Percentiles rank a stretch among this genome's conserved stretches.
Evolutionary conservation across 352 stramenopile species (phyloP).

Genomic region (Phytopythium aichiense): DNA sequence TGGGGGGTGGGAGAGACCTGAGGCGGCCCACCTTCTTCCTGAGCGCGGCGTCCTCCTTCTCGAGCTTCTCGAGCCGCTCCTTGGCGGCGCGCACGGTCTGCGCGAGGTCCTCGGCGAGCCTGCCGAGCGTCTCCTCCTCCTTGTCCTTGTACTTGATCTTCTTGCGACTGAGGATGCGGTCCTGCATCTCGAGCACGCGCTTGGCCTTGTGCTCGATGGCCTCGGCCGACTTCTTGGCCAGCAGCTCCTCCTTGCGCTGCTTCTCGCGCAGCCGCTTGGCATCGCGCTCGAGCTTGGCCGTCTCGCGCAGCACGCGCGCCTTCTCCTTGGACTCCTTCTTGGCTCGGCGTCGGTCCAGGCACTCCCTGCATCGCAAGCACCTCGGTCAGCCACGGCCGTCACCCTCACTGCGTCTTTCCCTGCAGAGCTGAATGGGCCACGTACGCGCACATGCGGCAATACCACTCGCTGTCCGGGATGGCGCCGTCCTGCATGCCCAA

Average conservation of each 20-base stretch:
- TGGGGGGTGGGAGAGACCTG: background rate
- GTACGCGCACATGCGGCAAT: slow-evolving; percentile 85
- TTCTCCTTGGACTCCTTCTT: slow-evolving; percentile 82
- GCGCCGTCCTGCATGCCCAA: slow-evolving; percentile 73
- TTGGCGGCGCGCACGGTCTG: slow-evolving; percentile 71
- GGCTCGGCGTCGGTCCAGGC: slow-evolving; percentile 65
- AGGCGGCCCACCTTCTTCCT: slow-evolving; percentile 41
- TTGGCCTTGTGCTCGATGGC: slow-evolving; percentile 83
- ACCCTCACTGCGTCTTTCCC: no score
- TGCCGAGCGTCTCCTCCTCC: slow-evolving; percentile 82
- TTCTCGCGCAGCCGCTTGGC: slow-evolving; percentile 53
- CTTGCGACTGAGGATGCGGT: slow-evolving; percentile 81
- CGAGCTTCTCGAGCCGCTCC: slow-evolving; percentile 81
- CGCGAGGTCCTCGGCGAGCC: slow-evolving; percentile 72
- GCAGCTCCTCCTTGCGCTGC: slow-evolving; percentile 67
- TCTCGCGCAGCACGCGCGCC: slow-evolving; percentile 69
- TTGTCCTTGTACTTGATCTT: slow-evolving; percentile 91
- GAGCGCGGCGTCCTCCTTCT: slow-evolving; percentile 79
- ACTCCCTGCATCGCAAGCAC: slow-evolving; percentile 35
- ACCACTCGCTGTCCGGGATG: slow-evolving; percentile 84
- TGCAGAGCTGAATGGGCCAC: slow-evolving; percentile 8
- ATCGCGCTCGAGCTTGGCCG: slow-evolving; percentile 78
- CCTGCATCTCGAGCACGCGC: slow-evolving; percentile 83
- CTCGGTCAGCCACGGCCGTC: background rate
- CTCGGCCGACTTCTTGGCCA: slow-evolving; percentile 71